phyloP scores from a whole-genome alignment of 352 stramenopile genomes.

The Phytopythium sindhum region DNA sequence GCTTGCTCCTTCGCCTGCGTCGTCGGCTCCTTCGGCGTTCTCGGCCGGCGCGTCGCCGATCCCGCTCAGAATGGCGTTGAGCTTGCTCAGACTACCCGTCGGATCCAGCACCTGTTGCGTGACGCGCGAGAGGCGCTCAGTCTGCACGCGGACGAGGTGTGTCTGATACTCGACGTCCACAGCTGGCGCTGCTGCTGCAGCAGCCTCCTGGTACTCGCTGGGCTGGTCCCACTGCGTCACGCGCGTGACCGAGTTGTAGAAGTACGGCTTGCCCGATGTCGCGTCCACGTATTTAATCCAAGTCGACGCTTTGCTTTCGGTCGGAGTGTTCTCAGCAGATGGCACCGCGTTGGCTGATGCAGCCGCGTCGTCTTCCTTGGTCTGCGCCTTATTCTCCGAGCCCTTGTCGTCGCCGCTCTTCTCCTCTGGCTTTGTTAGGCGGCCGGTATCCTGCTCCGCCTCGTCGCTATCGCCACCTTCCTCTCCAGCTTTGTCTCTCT shows the following conservation, averaged over 20 bases:
- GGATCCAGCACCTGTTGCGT: slow-evolving; percentile 69
- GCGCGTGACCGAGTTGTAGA: slow-evolving; percentile 53
- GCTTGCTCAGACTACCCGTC: slow-evolving; percentile 57
- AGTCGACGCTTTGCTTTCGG: neutral
- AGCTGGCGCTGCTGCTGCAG: slow-evolving; percentile 10
- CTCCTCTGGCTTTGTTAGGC: slow-evolving; percentile 5
- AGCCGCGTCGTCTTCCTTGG: neutral
- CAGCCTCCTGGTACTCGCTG: slow-evolving; percentile 36
- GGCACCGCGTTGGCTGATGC: neutral
- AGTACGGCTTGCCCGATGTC: slow-evolving; percentile 70
- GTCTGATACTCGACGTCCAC: slow-evolving; percentile 60
- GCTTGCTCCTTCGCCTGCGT: slow-evolving; percentile 6
- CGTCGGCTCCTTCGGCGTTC: neutral
- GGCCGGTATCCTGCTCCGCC: no score
- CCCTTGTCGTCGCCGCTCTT: neutral
- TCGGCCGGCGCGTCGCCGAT: slow-evolving; percentile 28
- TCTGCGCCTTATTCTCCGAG: neutral
- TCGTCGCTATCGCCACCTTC: slow-evolving; percentile 11
- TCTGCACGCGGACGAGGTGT: slow-evolving; percentile 52
- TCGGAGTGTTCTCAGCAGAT: neutral
- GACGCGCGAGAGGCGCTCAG: slow-evolving; percentile 44
- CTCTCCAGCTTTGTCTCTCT: no score
- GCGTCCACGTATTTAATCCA: slow-evolving; percentile 80
- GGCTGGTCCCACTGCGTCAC: slow-evolving; percentile 75
- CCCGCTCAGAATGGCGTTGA: slow-evolving; percentile 69